Conservation (phyloP, 441 rosid genomes). For the Mallotus japonicus region DNA sequence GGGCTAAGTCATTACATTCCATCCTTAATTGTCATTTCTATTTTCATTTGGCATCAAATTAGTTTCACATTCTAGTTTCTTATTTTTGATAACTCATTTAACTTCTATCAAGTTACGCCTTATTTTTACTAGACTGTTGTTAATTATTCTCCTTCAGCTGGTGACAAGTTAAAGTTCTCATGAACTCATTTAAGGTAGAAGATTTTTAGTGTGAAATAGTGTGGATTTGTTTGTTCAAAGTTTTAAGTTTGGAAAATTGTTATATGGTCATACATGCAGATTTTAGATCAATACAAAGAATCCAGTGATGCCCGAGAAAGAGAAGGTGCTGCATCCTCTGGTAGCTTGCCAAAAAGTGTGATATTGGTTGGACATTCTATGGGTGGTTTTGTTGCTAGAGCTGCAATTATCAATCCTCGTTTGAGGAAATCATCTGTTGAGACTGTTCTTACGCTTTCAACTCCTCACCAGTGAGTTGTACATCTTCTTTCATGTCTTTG, state of each 20-base stretch:
- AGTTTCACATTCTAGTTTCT: conserved; percentile 5
- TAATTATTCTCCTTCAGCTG: background rate
- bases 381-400: conserved; percentile 99
- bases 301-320: conserved; percentile 60
- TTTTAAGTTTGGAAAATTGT: conserved; percentile 6
- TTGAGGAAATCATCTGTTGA: conserved; percentile 77
- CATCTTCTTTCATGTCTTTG: conserved; percentile 22
- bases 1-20: background rate
- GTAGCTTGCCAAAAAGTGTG: conserved; percentile 72
- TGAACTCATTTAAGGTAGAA: conserved; percentile 16
- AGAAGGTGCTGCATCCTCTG: conserved; percentile 72
- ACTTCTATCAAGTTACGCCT: conserved; percentile 11
- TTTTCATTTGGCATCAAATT: background rate
- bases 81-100: background rate
- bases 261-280: conserved; percentile 45
- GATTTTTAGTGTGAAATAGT: background rate
- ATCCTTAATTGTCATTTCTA: background rate
- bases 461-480: conserved; percentile 86
- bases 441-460: conserved; percentile 90
- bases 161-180: background rate
- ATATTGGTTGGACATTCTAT: conserved; percentile 97
- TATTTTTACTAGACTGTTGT: background rate
- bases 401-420: conserved; percentile 78
- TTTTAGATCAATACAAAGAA: conserved; percentile 86
- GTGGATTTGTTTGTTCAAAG: background rate